Evolutionary conservation across 2,329 filamentous ascomycete species (phyloP), one percentile per base, ranked within the genome.

Genomic region (Phaeophleospora eucalypticola): DNA sequence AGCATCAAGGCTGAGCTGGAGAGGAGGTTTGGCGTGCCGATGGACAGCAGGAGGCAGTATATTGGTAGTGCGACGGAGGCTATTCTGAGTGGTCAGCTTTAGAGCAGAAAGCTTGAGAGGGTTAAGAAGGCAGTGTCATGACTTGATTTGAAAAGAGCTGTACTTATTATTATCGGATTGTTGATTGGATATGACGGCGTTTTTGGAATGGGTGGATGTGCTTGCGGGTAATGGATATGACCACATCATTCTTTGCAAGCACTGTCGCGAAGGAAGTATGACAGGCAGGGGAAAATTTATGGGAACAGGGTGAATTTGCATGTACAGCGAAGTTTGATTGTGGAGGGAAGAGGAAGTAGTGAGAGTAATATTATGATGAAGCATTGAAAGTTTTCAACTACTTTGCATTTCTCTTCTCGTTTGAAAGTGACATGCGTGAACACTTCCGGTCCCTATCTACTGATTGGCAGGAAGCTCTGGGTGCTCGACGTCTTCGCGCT

Each of bases 1-100:
- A 89, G 87, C 60, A 87, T 98, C 70, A 97, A 97, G 78, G 72
- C 81, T 58, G 93, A 98, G 73, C 73, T 98, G 48, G 93, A 98
- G 77, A 82, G 83, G 62, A 81, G 90, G 53, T 98, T 98, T 64
- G 87, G 87, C 52, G 83, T 95, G 53, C 81, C 83, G 49, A 78
- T 98, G 49, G 90, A 97, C 66, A 76, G 83, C 44, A 94, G 88
- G 78, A 85, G 90, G 69, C 82, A 87, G 48, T 98, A 96, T 70
- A 97, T 98, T 55, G 71, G 71, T 29, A 71, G 64, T 53, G 67
- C 68, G 10, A 70, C 68, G 2, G 68, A 71, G 56, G 68, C 68
- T 6, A 64, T 71, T 43, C 49, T 71, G 42, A 68, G 65, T 47
- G 68, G 68, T 37, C 64, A 68, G 56, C 60, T 71, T 56, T 70